These are phyloP conservation scores for Diospyros lotus DNA, from an alignment of 148 eudicot species.

Conservation along the genomic window DNA sequence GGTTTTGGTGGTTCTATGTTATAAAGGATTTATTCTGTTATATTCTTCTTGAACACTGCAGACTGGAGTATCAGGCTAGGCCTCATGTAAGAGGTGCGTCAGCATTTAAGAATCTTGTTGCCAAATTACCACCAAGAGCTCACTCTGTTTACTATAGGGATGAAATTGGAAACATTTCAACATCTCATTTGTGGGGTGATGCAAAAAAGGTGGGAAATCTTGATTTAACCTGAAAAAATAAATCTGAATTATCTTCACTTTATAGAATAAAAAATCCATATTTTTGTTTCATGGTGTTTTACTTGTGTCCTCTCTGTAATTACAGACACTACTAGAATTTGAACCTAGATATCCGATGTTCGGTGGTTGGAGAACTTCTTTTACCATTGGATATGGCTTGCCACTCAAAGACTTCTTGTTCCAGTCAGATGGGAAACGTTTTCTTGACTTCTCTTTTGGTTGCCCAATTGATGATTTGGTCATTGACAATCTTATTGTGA, in stretches of 20 bases:
- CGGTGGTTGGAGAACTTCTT: conserved; percentile 93
- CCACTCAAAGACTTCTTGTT: conserved; percentile 85
- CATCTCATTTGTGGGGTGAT: conserved; percentile 71
- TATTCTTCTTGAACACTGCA: conserved; percentile 19
- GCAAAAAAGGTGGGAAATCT: conserved; percentile 46
- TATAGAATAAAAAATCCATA: neutral
- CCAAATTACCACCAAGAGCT: conserved; percentile 74
- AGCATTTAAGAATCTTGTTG: conserved; percentile 63
- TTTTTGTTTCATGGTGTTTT: conserved; percentile 10
- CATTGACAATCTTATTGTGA: conserved; percentile 67
- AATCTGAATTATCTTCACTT: too few species aligned
- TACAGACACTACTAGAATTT: conserved; percentile 85
- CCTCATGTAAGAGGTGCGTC: conserved; percentile 67
- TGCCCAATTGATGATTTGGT: conserved; percentile 73
- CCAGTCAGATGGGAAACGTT: conserved; percentile 73
- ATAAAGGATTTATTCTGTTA: neutral
- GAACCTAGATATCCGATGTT: conserved; percentile 95
- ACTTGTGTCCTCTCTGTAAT: conserved; percentile 16
- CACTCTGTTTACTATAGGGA: conserved; percentile 95
- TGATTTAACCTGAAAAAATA: neutral
- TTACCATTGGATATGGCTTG: conserved; percentile 90
- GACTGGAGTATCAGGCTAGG: conserved; percentile 79
- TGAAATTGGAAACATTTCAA: conserved; percentile 97
- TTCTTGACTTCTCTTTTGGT: conserved; percentile 65
- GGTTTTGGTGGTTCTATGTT: neutral